Evolutionary conservation across 1,139 yeast species (phyloP), one percentile per base, ranked within the genome.

Genomic region (Magnusiomyces starmeri): DNA sequence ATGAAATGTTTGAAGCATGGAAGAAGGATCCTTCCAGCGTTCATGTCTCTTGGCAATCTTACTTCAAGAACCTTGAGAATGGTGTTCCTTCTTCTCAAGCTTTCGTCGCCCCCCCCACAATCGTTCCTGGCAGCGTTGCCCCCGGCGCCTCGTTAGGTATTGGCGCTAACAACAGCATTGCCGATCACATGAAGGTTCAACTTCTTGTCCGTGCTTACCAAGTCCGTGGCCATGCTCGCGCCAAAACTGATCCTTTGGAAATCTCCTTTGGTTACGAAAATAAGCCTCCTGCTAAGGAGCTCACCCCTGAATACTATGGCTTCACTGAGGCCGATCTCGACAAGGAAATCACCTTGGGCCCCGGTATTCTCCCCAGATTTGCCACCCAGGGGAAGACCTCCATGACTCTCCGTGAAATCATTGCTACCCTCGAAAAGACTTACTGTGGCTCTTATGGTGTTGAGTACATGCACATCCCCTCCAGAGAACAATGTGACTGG

Each of bases 1-100:
- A 92, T 70, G 97, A 92, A 72, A 92, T 92, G 99, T 94, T 89
- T 70, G 81, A 82, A 59, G 92, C 96, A 49, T 92, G 97, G 97
- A 79, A 81, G 65, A 70, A 82, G 60, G 97, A 94, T 68, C 98
- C 98, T 29, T 60, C 76, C 50, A 81, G 92, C 51, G 99, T 92
- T 47, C 99, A 92, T 69, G 83, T 83, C 45, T 90, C 97, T 26
- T 92, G 99, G 99, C 85, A 88, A 67, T 64, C 97, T 27, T 92
- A 94, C 73, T 92, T 92, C 77, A 85, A 84, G 72, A 92, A 92
- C 75, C 75, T 92, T 70, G 88, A 84, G 61, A 75, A 81, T 55
- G 82, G 82, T 56, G 72, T 74, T 49, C 79, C 82, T 29, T 81
- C 94, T 34, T 70, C 89, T 1, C 71, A 76, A 57, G 97, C 98